Evolutionary conservation across 2,329 filamentous ascomycete species (phyloP).

Genomic region (Phoma sp.): DNA sequence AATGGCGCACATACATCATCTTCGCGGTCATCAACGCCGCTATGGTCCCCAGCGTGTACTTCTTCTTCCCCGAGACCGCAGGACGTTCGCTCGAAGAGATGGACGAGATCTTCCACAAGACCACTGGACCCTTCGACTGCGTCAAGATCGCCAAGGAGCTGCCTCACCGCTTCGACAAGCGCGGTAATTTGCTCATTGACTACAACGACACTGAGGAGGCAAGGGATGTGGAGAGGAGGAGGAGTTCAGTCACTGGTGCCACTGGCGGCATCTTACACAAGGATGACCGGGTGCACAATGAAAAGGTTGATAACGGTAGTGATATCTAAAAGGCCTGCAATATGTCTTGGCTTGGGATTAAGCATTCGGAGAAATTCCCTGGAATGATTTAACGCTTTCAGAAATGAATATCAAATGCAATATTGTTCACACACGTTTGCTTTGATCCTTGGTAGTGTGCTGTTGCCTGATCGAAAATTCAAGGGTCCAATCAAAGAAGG

Average conservation of each 20-base stretch:
- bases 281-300: conserved; percentile 11
- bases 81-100: conserved; percentile 50
- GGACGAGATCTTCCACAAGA: conserved; percentile 69
- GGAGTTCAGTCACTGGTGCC: conserved; percentile 34
- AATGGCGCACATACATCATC: conserved; percentile 63
- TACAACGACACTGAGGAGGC: conserved; percentile 53
- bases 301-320: conserved; percentile 3
- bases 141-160: conserved; percentile 58
- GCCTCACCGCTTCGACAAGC: conserved; percentile 64
- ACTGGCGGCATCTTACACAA: conserved; percentile 8
- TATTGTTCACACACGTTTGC: no score
- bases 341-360: no score
- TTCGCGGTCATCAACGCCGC: conserved; percentile 63
- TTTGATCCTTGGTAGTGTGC: no score
- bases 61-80: conserved; percentile 67
- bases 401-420: no score
- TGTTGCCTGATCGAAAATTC: no score
- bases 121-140: conserved; percentile 55
- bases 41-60: conserved; percentile 63
- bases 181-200: conserved; percentile 62
- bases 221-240: conserved; percentile 34
- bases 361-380: no score
- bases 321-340: not conserved
- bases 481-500: no score
- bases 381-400: no score